Evolutionary conservation across 2,329 filamentous ascomycete species (phyloP).

Genomic region (Alternaria gaisen): DNA sequence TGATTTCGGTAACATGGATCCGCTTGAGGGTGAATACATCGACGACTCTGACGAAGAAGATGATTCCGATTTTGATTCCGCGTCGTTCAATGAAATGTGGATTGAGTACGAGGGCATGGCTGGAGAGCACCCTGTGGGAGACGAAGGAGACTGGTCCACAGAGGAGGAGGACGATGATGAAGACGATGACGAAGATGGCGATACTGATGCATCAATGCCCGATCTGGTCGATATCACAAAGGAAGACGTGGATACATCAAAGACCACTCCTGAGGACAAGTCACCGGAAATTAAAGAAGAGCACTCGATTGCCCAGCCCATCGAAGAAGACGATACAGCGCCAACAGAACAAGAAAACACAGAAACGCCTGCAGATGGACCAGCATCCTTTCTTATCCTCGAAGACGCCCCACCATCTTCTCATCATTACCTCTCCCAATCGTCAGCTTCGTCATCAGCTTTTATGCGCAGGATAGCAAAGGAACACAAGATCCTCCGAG

Average conservation of each 20-base stretch:
- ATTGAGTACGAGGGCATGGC: constrained; percentile 51
- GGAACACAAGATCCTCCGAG: constrained; percentile 66
- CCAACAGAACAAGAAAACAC: constrained; percentile 17
- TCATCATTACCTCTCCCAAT: constrained; percentile 52
- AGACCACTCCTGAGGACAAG: constrained; percentile 47
- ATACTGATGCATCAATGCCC: constrained; percentile 46
- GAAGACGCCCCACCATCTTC: constrained; percentile 45
- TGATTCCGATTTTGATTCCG: constrained; percentile 43
- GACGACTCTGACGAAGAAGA: constrained; percentile 48
- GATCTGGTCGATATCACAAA: constrained; percentile 31
- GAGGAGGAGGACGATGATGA: constrained; percentile 46
- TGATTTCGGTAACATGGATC: constrained; percentile 35
- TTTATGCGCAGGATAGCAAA: constrained; percentile 63
- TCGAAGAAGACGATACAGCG: constrained; percentile 4
- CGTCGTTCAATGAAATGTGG: constrained; percentile 50
- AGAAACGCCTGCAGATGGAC: constrained; percentile 16
- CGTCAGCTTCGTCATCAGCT: constrained; percentile 52
- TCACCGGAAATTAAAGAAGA: constrained; percentile 34
- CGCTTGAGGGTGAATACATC: constrained; percentile 39
- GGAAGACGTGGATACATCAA: constrained; percentile 39
- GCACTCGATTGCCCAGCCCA: constrained; percentile 18
- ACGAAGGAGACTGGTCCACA: constrained; percentile 50
- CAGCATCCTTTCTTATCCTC: constrained; percentile 47
- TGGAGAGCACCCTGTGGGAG: constrained; percentile 38
- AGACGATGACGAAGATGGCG: constrained; percentile 43